phyloP scores from a whole-genome alignment of 2,329 filamentous ascomycete species.

The Ophiostoma ips region DNA sequence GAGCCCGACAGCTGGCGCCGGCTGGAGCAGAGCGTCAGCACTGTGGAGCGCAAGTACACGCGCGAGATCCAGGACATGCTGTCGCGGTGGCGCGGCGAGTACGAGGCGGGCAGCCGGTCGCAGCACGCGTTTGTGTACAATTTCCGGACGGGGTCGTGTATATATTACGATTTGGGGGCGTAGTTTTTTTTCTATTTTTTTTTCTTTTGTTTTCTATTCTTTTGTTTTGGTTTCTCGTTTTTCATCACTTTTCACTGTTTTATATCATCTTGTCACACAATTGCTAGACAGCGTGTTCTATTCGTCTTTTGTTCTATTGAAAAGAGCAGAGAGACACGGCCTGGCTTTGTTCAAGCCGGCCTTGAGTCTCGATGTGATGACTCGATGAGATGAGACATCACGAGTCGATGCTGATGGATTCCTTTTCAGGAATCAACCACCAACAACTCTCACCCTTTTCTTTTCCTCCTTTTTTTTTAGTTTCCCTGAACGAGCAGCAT shows the following conservation, averaged over 20 bases:
- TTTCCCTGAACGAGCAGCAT: neutral
- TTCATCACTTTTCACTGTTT: too few relatives aligned
- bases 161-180: conserved; percentile 66
- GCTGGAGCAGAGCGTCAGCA: conserved; percentile 63
- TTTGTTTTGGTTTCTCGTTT: neutral
- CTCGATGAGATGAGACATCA: too few relatives aligned
- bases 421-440: neutral
- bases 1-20: conserved; percentile 75
- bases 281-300: neutral
- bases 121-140: conserved; percentile 83
- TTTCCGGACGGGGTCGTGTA: conserved; percentile 68
- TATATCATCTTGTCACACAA: too few relatives aligned
- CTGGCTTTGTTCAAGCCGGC: too few relatives aligned
- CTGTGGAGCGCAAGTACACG: conserved; percentile 69
- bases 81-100: conserved; percentile 44
- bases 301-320: neutral
- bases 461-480: neutral
- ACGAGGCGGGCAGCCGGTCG: conserved; percentile 31
- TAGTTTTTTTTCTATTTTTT: neutral
- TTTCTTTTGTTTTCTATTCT: neutral
- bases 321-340: too few relatives aligned
- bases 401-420: neutral
- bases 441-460: neutral
- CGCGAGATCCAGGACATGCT: conserved; percentile 71
- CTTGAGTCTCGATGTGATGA: too few relatives aligned